These are phyloP conservation scores for Candida fluviatilis DNA, from an alignment of 805 yeast species.

Conservation along the genomic window DNA sequence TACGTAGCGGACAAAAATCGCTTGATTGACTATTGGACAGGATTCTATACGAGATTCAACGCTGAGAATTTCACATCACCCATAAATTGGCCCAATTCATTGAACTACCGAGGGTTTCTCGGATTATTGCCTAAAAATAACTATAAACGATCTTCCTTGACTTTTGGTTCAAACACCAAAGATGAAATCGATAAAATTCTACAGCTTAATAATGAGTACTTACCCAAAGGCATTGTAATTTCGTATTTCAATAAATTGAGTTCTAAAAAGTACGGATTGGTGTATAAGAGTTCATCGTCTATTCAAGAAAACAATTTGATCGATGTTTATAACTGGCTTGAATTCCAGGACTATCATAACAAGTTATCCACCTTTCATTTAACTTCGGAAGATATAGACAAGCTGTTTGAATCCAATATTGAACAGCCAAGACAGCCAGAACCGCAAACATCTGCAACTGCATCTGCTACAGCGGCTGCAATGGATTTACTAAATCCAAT, in stretches of 20 bases:
- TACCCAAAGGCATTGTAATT: constrained; percentile 25
- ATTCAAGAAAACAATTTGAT: constrained; percentile 13
- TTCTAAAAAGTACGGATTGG: constrained; percentile 31
- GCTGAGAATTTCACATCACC: constrained; percentile 16
- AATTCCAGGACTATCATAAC: constrained; percentile 25
- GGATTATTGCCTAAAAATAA: constrained; percentile 21
- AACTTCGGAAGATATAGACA: constrained; percentile 12
- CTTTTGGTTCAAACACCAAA: constrained; percentile 10
- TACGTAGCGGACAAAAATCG: constrained; percentile 12
- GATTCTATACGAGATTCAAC: constrained; percentile 25
- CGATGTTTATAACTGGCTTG: constrained; percentile 28
- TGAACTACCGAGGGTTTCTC: constrained; percentile 34
- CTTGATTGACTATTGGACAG: constrained; percentile 25
- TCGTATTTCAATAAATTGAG: constrained; percentile 20
- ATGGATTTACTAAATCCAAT: constrained; percentile 30
- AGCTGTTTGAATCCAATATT: constrained; percentile 9
- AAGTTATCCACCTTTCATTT: constrained; percentile 16
- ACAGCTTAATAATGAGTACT: constrained; percentile 2
- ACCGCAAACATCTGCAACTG: constrained; percentile 2
- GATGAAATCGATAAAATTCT: constrained; percentile 19
- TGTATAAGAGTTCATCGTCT: constrained; percentile 11
- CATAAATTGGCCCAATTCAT: constrained; percentile 32
- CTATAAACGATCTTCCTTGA: constrained; percentile 27
- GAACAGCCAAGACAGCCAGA: not conserved
- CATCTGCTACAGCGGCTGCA: constrained; percentile 13